Evolutionary conservation across 495 filamentous ascomycete genomes (phyloP), one percentile per base, ranked within the genome.

Genomic region (Penicillium subrubescens): DNA sequence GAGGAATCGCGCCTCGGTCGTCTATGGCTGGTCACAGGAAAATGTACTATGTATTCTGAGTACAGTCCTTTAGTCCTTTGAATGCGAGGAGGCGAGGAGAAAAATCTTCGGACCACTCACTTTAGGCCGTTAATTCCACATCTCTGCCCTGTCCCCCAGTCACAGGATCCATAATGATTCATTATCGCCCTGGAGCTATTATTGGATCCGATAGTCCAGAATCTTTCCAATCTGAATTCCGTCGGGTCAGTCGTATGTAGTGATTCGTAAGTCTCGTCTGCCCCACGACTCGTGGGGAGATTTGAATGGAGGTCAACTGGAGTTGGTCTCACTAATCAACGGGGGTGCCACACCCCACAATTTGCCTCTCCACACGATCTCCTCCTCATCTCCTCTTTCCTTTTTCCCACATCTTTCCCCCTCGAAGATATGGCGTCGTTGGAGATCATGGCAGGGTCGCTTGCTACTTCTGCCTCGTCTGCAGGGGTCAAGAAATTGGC

Each of bases 401-500:
- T 56, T 57, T 29, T 60, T 52, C 51, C 50, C 43, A 50, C 46
- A 62, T 39, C 52, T 48, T 55, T 33, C 23, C 44, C 5, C 46
- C 3, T 56, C 29, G 17, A n/a, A 56, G 48, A 72, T 66, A 72
- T 66, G 63, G 51, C 37, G 52, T 62, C 62, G 46, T 61, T 67
- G 43, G 69, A 65, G 63, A 68, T 62, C 34, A 71, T 67, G 70
- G 54, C 65, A 25, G 57, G 21, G n/a, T n/a, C 54, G 14, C 35
- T 25, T 5, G 15, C 33, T n/a, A 56, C 43, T 61, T 23, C 43
- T 64, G 48, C 35, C 3, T 27, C 37, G n/a, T 54, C 43, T 59
- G 29, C 35, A 64, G 55, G 70, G 23, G 62, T 56, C 54, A 80
- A 75, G 66, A 75, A 75, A 14, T 57, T 81, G 59, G 71, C 75